Evolutionary conservation across 2,329 filamentous ascomycete species (phyloP), one percentile per base, ranked within the genome.

Genomic region (Hansfordia pulvinata): DNA sequence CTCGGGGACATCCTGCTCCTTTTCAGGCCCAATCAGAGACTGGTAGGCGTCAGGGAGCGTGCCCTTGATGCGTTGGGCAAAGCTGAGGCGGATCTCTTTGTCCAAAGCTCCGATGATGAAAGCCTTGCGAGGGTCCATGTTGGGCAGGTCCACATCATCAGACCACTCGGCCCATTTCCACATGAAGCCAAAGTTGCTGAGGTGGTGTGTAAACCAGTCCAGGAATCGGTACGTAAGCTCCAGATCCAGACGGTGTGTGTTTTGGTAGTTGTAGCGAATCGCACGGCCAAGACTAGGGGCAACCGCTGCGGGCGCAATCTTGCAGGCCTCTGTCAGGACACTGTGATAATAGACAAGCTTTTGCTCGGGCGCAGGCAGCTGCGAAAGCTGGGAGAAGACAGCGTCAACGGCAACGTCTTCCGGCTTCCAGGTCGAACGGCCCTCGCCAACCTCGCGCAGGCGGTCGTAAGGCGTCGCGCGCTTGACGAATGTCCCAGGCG

Each of bases 81-180:
- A 98, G 45, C 85, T 94, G 26, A 98, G 63, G 5, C 90, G 78
- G 37, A 98, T 93, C 56, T 98, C 90, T 59, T 96, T 96, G 47
- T 98, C 90, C 31, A 98, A 58, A 4, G 84, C 79, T 12, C 85
- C 88, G 28, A 76, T 64, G 37, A 98, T 90, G 54, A 98, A 94
- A 17, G 88, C 83, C 56, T 94, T 94, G 56, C 77, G 80, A 2
- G 90, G 86, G 47, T 93, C 74, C 18, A 90, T 58, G 33, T 77
- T 62, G 0, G 82, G 69, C 15, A 92, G 65, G 22, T 73, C 65
- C 10, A 93, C 74, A 47, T 96, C 85, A 10, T 86, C 83, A 25
- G 81, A 68, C 90, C 90, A 98, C 56, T 98, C 90, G 10, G 80
- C 77, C 90, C 90, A 98, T 55, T 96, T 96, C 90, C 90, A 98